Evolutionary conservation across 768 basidiomycete species (phyloP), one percentile per base, ranked within the genome.

Genomic region (Strobilomyces dryophilus): DNA sequence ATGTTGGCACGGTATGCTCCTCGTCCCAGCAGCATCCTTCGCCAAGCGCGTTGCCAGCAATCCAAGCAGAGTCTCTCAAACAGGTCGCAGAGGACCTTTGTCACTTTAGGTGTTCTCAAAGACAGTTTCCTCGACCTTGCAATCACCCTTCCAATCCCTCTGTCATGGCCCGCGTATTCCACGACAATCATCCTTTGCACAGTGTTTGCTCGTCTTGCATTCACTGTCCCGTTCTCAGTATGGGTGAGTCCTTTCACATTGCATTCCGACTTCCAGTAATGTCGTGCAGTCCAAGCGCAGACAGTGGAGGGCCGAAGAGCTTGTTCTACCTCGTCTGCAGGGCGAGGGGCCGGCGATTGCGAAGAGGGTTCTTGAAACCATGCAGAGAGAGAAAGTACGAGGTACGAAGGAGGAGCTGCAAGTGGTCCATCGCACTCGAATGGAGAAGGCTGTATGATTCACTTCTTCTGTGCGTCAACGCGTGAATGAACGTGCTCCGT

Each of bases 51-150:
- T 51, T 54, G 43, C 51, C 45, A 48, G 17, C 55, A 39, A 35
- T 41, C 56, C 9, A 57, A 26, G 26, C 47, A 43, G 8, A 46
- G 48, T 37, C 46, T 46, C 32, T 36, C 49, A 20, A 35, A 46
- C 24, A 44, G 36, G 27, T 31, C 55, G 48, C 53, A 56, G 44
- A 68, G 66, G 51, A 59, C 54, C 9, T 51, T 71, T 45, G 55
- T 49, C 49, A 60, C 55, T 51, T 40, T 70, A 43, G 66, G 66
- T 46, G 43, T 65, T 40, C 66, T 84, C 50, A 76, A 78, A 34
- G 76, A 89, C 62, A 83, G 81, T 10, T 90, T 91, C 62, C 74
- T 91, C 14, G 89, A 92, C 74, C 71, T 91, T 45, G 85, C 89
- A 21, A 64, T 81, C 35, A 87, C 86, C 4, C 72, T 91, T n/a